Percentiles rank a stretch among this genome's conserved stretches.
These are phyloP conservation scores for Pterocarpus macrocarpus DNA, from an alignment of 306 rosid genomes.

Conservation along the genomic window DNA sequence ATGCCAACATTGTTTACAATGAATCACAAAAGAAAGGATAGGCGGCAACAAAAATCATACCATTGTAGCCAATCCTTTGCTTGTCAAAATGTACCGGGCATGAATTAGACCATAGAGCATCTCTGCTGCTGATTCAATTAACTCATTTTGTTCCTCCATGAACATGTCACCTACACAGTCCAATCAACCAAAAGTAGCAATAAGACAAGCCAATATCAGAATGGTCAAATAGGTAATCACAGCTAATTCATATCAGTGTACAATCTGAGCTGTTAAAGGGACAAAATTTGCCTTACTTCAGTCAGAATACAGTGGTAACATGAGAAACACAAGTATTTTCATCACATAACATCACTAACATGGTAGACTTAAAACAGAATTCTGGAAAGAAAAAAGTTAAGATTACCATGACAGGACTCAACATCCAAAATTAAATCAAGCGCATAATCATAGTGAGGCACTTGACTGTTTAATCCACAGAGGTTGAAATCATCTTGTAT, in stretches of 20 bases:
- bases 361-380: background rate
- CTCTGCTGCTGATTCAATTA: slow-evolving; percentile 89
- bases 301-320: slow-evolving; percentile 4
- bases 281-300: background rate
- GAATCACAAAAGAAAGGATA: slow-evolving; percentile 32
- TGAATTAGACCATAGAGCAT: slow-evolving; percentile 93
- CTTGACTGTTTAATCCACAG: slow-evolving; percentile 84
- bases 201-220: slow-evolving; percentile 35
- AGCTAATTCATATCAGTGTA: background rate
- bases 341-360: background rate
- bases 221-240: slow-evolving; percentile 28
- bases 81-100: slow-evolving; percentile 81
- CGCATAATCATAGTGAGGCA: slow-evolving; percentile 88
- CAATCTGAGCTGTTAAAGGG: slow-evolving; percentile 28
- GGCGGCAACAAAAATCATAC: slow-evolving; percentile 55
- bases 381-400: slow-evolving; percentile 7
- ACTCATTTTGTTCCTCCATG: slow-evolving; percentile 84
- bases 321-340: slow-evolving; percentile 15
- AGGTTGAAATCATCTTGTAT: slow-evolving; percentile 93
- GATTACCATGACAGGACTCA: slow-evolving; percentile 80
- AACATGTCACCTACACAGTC: slow-evolving; percentile 73
- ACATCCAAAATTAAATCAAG: slow-evolving; percentile 87
- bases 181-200: slow-evolving; percentile 40
- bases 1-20: slow-evolving; percentile 15
- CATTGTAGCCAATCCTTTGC: slow-evolving; percentile 88